Evolutionary conservation across 495 filamentous ascomycete species (phyloP), one percentile per base, ranked within the genome.

Genomic region (Aspergillus bertholletiae): DNA sequence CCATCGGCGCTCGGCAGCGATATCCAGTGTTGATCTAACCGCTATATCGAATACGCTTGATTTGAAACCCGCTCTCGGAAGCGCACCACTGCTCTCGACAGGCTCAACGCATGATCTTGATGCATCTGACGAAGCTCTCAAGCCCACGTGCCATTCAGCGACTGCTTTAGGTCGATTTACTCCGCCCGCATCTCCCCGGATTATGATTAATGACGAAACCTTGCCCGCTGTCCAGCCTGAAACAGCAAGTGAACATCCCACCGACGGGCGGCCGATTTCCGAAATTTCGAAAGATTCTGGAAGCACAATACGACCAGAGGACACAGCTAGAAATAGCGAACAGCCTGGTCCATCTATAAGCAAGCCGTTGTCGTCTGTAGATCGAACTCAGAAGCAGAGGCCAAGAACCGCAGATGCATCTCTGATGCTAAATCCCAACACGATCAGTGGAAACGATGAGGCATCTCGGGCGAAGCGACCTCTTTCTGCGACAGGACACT

Each of bases 1-100:
- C 12, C 92, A 96, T 73, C 83, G 90, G 47, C 83, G 92, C 53
- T 95, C 90, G n/a, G 85, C 83, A 30, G 92, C 92, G 1, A 85
- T 96, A 11, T 94, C 90, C n/a, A 86, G 80, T 55, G 84, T 91
- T 55, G 92, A 96, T 71, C 68, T 95, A 4, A 85, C 84, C 7
- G 79, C 84, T 18, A 88, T 96, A 43, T 72, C 90, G 22, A 86
- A 86, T 53, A 66, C 80, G 3, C 66, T 82, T 18, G 72, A 70
- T 51, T 40, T 74, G 46, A 69, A 66, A 52, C 51, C 77, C 26
- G 74, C 74, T 44, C 76, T 80, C 28, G 83, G 74, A 46, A 92
- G 85, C 62, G 86, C 88, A 6, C 89, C 90, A 5, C 70, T 75
- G 35, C 87, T 85, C 44, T 88, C 89, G n/a, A 75, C 83, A 22